Percentiles rank a stretch among this genome's conserved stretches.
Evolutionary conservation across 2,329 filamentous ascomycete genomes (phyloP).

Genomic region (Colletotrichum caudatum): DNA sequence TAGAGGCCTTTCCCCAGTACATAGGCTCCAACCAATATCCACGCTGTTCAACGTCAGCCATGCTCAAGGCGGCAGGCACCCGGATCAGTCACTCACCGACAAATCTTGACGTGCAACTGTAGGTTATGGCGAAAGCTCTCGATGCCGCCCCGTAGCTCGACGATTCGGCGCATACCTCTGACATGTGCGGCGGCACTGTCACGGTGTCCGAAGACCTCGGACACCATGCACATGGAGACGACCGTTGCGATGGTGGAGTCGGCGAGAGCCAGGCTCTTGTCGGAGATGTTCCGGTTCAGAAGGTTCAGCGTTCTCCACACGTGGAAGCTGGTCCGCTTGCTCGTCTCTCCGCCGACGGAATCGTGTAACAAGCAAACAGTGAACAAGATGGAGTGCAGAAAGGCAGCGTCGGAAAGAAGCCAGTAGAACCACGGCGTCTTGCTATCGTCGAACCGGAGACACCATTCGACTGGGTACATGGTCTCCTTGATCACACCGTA

Average conservation of each 20-base stretch:
- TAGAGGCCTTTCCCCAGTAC: constrained; percentile 45
- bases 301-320: constrained; percentile 28
- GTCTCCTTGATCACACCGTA: constrained; percentile 40
- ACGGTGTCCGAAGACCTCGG: constrained; percentile 29
- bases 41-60: constrained; percentile 40
- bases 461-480: constrained; percentile 49
- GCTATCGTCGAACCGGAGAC: constrained; percentile 44
- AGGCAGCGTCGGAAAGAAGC: constrained; percentile 46
- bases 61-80: neutral
- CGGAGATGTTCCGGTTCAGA: constrained; percentile 35
- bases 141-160: constrained; percentile 47
- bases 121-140: constrained; percentile 44
- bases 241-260: constrained; percentile 38
- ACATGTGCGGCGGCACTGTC: constrained; percentile 19
- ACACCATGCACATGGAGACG: constrained; percentile 29
- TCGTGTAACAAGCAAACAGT: constrained; percentile 45
- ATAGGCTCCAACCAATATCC: constrained; percentile 47
- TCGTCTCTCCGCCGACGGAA: neutral
- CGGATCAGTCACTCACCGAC: constrained; percentile 43
- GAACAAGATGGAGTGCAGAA: constrained; percentile 46
- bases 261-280: constrained; percentile 35
- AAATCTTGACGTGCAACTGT: constrained; percentile 48
- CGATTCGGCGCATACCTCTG: constrained; percentile 43
- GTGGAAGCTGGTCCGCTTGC: constrained; percentile 29
- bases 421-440: constrained; percentile 47